phyloP scores from a whole-genome alignment of 805 yeast genomes.

The Saccharomycopsis fibuligera region DNA sequence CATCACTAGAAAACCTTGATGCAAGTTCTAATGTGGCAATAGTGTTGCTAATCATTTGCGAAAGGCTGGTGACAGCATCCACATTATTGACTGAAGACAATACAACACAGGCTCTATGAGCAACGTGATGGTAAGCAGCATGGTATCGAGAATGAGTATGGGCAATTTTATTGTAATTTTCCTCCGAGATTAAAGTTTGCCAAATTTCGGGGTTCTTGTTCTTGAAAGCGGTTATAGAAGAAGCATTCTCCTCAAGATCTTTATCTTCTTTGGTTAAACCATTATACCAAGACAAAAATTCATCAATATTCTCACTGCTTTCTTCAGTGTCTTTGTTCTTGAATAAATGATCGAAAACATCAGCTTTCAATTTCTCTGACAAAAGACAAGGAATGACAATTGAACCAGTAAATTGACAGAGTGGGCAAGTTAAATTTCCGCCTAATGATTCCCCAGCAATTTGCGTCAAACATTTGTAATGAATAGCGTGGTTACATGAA shows the following conservation, averaged over 20 bases:
- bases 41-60: conserved; percentile 9
- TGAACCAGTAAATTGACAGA: conserved; percentile 15
- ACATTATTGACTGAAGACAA: background rate
- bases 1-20: conserved; percentile 10
- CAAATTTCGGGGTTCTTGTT: no score
- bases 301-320: background rate
- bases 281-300: background rate
- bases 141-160: no score
- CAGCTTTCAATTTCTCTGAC: background rate
- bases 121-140: background rate
- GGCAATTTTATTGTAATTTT: background rate
- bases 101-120: background rate
- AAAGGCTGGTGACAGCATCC: background rate
- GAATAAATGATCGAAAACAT: background rate
- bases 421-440: conserved; percentile 10
- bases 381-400: conserved; percentile 8
- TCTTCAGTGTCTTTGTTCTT: background rate
- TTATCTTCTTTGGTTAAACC: background rate
- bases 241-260: background rate
- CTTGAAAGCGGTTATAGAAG: no score
- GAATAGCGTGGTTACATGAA: conserved; percentile 20
- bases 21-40: conserved; percentile 16
- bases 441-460: background rate
- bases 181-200: background rate
- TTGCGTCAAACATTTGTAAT: conserved; percentile 10